Evolutionary conservation across 2,329 filamentous ascomycete species (phyloP), one percentile per base, ranked within the genome.

Genomic region (Thielaviopsis punctulata): DNA sequence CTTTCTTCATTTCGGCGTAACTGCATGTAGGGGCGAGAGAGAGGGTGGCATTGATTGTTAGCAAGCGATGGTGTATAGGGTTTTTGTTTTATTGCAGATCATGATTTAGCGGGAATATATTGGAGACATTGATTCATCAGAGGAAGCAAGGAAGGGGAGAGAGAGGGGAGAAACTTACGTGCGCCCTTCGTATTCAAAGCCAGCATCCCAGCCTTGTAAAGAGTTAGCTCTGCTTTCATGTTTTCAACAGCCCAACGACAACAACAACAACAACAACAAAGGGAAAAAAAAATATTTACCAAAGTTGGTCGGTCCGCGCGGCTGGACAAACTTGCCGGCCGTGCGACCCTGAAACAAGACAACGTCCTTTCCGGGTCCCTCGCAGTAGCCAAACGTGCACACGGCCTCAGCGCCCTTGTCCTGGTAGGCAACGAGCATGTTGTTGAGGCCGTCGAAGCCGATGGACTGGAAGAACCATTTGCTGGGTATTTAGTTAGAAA

Each of bases 371-470:
- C 86, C 89, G 4, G 89, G 92, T 0, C 90, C 92, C 57, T 81
- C 76, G 52, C 79, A 92, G 68, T 93, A 95, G 22, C 82, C 92
- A 68, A 98, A 98, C 0, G 92, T 98, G 69, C 90, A 95, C 45
- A 98, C 85, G 18, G 92, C 90, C 67, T 94, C 81, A 45, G 88
- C 88, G 45, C 82, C 84, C 67, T 95, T 95, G 68, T 98, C 86
- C 24, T 85, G 74, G 64, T 95, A 95, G 6, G 83, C 87, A 50
- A 80, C 82, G 41, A 98, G 80, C 57, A 98, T 76, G 63, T 90
- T 92, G 69, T 95, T 94, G 54, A 98, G 73, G 13, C 92, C 85
- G 48, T 83, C 71, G 58, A 88, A 86, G 52, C 92, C 92, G 54
- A 95, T 73, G 25, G 79, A 76, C 56, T 84, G 70, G 67, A 98